phyloP scores from a whole-genome alignment of 441 rosid genomes.

The Adansonia grandidieri region DNA sequence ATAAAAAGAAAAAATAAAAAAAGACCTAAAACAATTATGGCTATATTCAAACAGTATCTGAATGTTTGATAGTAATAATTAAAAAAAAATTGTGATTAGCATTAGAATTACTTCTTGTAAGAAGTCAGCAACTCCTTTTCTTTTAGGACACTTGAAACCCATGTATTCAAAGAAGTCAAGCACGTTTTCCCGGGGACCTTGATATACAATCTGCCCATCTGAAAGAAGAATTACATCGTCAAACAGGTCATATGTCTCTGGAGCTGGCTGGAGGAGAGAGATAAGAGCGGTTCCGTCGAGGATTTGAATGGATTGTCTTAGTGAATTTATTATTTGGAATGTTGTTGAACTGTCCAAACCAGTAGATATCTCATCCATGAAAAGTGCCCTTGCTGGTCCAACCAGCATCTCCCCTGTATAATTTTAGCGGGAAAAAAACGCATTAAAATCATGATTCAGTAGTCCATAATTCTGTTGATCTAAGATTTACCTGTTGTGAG shows the following conservation, averaged over 20 bases:
- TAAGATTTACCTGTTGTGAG: slow-evolving; percentile 53
- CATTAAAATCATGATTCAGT: background rate
- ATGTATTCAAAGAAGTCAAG: slow-evolving; percentile 57
- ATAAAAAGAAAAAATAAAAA: background rate
- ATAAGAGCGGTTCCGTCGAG: slow-evolving; percentile 63
- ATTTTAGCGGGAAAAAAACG: background rate
- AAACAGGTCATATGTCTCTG: slow-evolving; percentile 68
- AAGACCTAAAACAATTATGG: background rate
- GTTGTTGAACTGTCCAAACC: slow-evolving; percentile 68
- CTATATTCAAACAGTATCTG: background rate
- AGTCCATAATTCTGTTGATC: background rate
- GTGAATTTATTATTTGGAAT: slow-evolving; percentile 59
- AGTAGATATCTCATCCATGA: slow-evolving; percentile 61
- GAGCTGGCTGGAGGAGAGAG: slow-evolving; percentile 77
- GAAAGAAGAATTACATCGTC: slow-evolving; percentile 68
- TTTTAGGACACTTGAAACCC: slow-evolving; percentile 70
- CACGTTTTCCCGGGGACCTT: slow-evolving; percentile 68
- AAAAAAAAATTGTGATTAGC: background rate
- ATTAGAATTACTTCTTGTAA: slow-evolving; percentile 56
- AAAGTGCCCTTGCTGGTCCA: slow-evolving; percentile 41
- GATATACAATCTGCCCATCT: slow-evolving; percentile 65
- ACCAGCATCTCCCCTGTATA: slow-evolving; percentile 11
- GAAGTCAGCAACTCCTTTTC: slow-evolving; percentile 74
- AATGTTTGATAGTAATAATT: background rate
- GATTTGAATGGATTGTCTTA: slow-evolving; percentile 57